Evolutionary conservation across 1,139 yeast genomes (phyloP), one percentile per base, ranked within the genome.

Genomic region (Barnettozyma hawaiiensis): DNA sequence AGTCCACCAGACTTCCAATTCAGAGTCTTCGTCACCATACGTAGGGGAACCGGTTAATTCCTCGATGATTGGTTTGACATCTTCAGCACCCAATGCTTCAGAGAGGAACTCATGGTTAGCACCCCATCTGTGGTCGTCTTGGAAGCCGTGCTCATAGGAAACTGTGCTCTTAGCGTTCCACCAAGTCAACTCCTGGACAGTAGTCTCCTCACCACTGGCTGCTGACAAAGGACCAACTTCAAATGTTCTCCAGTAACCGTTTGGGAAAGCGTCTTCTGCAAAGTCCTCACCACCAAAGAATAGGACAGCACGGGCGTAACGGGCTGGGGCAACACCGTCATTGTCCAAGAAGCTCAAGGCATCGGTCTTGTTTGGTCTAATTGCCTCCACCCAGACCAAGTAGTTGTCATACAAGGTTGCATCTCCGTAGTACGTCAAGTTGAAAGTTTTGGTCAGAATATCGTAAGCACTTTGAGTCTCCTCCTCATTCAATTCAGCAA

Each of bases 331-430:
- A 4, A 47, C 42, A 18, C 47, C 53, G 24, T 50, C 41, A 21
- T 34, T 31, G 37, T 54, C 60, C 41, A 54, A 42, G 43, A 47
- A 55, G 3, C 28, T 34, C 8, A 55, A 21, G 12, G 59, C 60
- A 38, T 48, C 58, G 5, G 60, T 52, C 44, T 55, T 54, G 48
- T 54, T 55, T 42, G 59, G 60, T 31, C 50, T 43, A 18, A 54
- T 29, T 2, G 48, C 39, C 43, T 54, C 59, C 31, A 55, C 40
- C 55, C 57, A 54, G 41, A 51, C 45, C 12, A 52, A 29, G 37
- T 47, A 55, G 45, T 55, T 54, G 36, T 53, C 58, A 32, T 46
- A 55, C 3, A 43, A 20, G 5, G 57, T 46, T 5, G 59, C 57
- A 37, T 54, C 40, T 22, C 37, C 47, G 29, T 37, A 39, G 12